Conservation (phyloP, 352 stramenopile genomes). For the Phytophthora rubi region DNA sequence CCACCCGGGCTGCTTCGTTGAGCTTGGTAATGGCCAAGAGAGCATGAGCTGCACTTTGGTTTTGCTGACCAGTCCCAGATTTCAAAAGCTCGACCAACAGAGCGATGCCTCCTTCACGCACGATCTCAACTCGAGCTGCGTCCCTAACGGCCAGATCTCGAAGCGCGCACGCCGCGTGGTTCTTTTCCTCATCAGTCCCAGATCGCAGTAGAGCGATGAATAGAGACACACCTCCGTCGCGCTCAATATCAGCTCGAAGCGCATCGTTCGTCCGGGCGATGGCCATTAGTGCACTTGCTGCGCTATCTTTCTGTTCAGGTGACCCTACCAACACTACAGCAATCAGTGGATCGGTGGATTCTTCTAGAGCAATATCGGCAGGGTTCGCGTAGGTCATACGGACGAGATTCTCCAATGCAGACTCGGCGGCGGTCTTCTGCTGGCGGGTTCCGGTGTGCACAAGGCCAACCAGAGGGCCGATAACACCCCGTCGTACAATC, state of each 20-base stretch:
- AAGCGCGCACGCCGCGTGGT: not conserved
- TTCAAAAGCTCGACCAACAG: not conserved
- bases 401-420: not conserved
- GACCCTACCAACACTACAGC: not conserved
- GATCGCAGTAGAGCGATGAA: not conserved
- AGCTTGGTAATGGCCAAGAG: not conserved
- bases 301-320: not conserved
- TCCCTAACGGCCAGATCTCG: not conserved
- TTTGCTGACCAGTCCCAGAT: constrained; percentile 1
- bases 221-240: not conserved
- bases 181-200: not conserved
- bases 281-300: not conserved
- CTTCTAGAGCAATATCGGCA: not conserved
- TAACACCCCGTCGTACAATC: not conserved
- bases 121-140: not conserved
- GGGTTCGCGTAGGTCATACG: not conserved
- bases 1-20: not conserved
- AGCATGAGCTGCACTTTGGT: not conserved
- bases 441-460: not conserved
- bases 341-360: not conserved
- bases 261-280: not conserved
- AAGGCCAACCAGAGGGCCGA: not conserved
- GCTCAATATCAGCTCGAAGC: constrained; percentile 1
- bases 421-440: not conserved
- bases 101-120: not conserved